These are phyloP conservation scores for Lentinula boryana DNA, from an alignment of 768 basidiomycete genomes.

Conservation along the genomic window DNA sequence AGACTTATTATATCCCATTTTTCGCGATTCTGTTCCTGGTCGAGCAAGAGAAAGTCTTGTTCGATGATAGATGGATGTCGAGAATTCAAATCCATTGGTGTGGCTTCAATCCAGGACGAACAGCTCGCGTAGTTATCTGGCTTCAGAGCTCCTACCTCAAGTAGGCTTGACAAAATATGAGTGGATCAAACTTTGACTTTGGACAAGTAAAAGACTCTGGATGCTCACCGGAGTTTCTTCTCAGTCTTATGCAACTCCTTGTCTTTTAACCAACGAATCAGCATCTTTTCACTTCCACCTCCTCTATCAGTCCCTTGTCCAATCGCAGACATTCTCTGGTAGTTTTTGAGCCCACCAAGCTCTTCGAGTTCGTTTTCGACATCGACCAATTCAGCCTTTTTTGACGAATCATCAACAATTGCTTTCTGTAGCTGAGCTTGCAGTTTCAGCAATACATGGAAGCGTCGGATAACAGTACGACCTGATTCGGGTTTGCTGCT, in stretches of 20 bases:
- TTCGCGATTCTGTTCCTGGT: conserved; percentile 37
- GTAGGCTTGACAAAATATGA: conserved; percentile 40
- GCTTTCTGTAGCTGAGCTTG: conserved; percentile 45
- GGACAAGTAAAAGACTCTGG: conserved; percentile 4
- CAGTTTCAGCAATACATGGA: conserved; percentile 74
- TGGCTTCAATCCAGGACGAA: conserved; percentile 63
- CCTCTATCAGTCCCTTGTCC: conserved; percentile 82
- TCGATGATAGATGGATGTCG: conserved; percentile 77
- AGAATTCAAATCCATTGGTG: conserved; percentile 80
- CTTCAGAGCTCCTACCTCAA: conserved; percentile 86
- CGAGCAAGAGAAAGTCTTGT: conserved; percentile 78
- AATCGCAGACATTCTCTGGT: conserved; percentile 77
- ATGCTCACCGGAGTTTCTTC: conserved; percentile 32
- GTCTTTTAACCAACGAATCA: conserved; percentile 71
- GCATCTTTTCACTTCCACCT: conserved; percentile 80
- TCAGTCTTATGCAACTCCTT: conserved; percentile 24
- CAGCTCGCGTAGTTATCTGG: conserved; percentile 75
- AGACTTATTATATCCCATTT: conserved; percentile 81
- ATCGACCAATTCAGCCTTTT: conserved; percentile 33
- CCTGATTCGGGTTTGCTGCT: conserved; percentile 34
- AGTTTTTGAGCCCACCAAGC: conserved; percentile 74
- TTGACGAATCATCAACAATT: conserved; percentile 13
- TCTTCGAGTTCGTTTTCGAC: conserved; percentile 56
- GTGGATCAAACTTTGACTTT: neutral
- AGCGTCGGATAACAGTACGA: conserved; percentile 70